A percentile compares a stretch with the other conserved stretches of the same genome.
These are phyloP conservation scores for Rhodomyrtus psidioides DNA, from an alignment of 441 rosid genomes.

Conservation along the genomic window DNA sequence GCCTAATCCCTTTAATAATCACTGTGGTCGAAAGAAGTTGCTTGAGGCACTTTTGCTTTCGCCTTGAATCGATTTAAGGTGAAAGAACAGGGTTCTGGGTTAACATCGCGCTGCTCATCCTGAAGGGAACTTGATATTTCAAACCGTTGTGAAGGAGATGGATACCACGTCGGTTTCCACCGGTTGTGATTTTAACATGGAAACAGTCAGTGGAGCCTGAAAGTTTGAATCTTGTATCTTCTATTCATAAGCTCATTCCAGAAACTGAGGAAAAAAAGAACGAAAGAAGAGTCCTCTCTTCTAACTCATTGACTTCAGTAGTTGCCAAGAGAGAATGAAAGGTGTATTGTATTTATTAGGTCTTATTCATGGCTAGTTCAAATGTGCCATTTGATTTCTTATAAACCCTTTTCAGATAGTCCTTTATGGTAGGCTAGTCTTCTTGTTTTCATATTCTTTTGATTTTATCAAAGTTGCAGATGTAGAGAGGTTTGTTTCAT, in stretches of 20 bases:
- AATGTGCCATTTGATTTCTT: too few species aligned
- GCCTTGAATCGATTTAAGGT: fast-evolving
- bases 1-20: neutral
- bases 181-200: fast-evolving
- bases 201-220: neutral
- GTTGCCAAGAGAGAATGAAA: neutral
- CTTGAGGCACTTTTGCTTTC: neutral
- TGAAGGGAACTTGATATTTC: neutral
- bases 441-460: too few species aligned
- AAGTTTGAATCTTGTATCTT: neutral
- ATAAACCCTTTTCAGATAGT: too few species aligned
- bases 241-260: neutral
- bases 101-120: fast-evolving
- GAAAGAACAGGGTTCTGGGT: neutral
- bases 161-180: neutral
- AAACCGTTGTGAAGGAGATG: neutral
- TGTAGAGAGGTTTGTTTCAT: neutral
- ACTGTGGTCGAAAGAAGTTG: neutral
- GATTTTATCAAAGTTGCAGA: neutral
- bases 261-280: neutral
- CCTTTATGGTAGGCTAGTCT: too few species aligned
- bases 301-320: neutral
- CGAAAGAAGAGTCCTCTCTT: neutral
- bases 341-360: neutral
- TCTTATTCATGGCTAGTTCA: neutral